phyloP scores from a whole-genome alignment of 371 early-diverging fungal genomes.

The Homolaphlyctis polyrhiza region DNA sequence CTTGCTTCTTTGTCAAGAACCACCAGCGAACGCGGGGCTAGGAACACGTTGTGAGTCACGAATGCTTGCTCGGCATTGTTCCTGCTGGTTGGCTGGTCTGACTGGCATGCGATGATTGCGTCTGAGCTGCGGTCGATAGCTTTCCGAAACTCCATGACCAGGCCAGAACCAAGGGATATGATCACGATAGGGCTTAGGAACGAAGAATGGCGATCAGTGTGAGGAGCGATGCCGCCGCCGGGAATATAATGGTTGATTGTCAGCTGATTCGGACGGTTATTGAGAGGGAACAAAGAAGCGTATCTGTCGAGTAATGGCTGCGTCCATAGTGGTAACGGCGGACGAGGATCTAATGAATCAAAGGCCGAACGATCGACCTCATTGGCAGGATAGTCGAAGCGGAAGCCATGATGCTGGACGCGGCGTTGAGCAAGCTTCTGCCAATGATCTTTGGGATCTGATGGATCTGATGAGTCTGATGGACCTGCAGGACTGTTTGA shows the following conservation, averaged over 20 bases:
- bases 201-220: conserved; percentile 44
- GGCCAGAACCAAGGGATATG: conserved; percentile 29
- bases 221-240: conserved; percentile 51
- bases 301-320: conserved; percentile 22
- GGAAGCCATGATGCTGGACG: conserved; percentile 39
- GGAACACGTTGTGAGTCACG: conserved; percentile 19
- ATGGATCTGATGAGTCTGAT: too few species aligned
- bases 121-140: conserved; percentile 7
- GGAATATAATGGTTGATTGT: conserved; percentile 49
- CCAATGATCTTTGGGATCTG: background rate
- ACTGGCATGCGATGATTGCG: background rate
- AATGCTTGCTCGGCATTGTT: background rate
- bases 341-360: conserved; percentile 1
- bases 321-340: conserved; percentile 32
- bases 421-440: background rate
- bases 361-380: conserved; percentile 19
- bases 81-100: background rate
- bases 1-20: conserved; percentile 40
- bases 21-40: conserved; percentile 40
- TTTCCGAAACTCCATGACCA: conserved; percentile 43
- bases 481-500: too few species aligned
- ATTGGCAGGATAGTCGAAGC: conserved; percentile 41
- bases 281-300: conserved; percentile 10
- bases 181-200: conserved; percentile 36
- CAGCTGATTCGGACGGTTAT: conserved; percentile 37